phyloP scores from a whole-genome alignment of 2,329 filamentous ascomycete genomes.

The Polytolypa hystricis region DNA sequence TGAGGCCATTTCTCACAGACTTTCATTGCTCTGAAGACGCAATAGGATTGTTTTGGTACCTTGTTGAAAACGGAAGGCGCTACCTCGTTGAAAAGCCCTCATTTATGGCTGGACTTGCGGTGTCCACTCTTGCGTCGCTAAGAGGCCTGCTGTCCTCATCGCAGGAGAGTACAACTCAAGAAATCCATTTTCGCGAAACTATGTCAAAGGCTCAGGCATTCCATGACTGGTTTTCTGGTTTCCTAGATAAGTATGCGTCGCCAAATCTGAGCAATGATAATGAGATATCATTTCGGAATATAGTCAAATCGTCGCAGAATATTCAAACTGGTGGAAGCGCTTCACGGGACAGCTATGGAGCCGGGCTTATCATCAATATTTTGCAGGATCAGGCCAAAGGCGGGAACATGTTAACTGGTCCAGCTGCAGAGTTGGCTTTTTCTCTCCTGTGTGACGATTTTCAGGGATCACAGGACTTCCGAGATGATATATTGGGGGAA shows the following conservation, averaged over 20 bases:
- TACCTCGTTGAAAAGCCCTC: constrained; percentile 57
- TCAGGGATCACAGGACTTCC: constrained; percentile 44
- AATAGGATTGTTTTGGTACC: constrained; percentile 73
- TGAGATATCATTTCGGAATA: constrained; percentile 50
- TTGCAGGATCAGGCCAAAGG: constrained; percentile 58
- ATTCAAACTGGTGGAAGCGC: constrained; percentile 60
- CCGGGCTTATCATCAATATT: constrained; percentile 66
- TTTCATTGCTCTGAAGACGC: constrained; percentile 83
- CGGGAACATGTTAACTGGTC: constrained; percentile 59
- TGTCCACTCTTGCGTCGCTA: constrained; percentile 70
- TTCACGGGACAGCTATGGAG: constrained; percentile 60
- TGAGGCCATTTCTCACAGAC: constrained; percentile 69
- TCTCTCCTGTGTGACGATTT: constrained; percentile 62
- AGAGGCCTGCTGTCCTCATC: constrained; percentile 62
- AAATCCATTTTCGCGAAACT: constrained; percentile 68
- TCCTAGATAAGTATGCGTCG: constrained; percentile 53
- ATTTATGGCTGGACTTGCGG: constrained; percentile 68
- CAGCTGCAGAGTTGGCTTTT: constrained; percentile 39
- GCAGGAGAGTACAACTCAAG: constrained; percentile 71
- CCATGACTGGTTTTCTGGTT: constrained; percentile 64
- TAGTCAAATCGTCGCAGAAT: constrained; percentile 57
- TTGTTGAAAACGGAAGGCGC: constrained; percentile 55
- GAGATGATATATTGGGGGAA: constrained; percentile 56
- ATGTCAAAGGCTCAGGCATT: constrained; percentile 66
- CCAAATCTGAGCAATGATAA: constrained; percentile 38